A percentile compares a stretch with the other conserved stretches of the same genome.
These are phyloP conservation scores for Fusarium graminum DNA, from an alignment of 2,329 filamentous ascomycete genomes.

Conservation along the genomic window DNA sequence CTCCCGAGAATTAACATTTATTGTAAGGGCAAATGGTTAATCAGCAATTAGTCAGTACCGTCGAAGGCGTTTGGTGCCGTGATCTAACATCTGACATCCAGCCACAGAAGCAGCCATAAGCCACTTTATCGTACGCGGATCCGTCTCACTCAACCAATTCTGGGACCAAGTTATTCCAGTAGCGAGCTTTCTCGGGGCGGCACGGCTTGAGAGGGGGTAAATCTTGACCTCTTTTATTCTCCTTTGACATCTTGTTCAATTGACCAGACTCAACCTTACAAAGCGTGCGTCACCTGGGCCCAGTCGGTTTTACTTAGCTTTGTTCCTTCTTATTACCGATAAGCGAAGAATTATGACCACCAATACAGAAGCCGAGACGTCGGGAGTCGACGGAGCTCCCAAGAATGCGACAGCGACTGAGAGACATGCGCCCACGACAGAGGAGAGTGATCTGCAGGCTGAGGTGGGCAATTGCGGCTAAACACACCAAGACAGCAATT, in stretches of 20 bases:
- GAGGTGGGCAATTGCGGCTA: slow-evolving; percentile 27
- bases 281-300: no score
- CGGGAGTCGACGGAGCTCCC: not conserved
- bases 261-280: fast-evolving
- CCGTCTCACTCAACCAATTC: not conserved
- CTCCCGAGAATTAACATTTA: not conserved
- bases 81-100: slow-evolving; percentile 2
- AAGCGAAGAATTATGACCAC: slow-evolving; percentile 13
- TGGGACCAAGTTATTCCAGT: slow-evolving; percentile 31
- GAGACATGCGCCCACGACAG: slow-evolving; percentile 12
- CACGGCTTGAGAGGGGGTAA: slow-evolving; percentile 1
- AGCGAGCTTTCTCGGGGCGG: slow-evolving; percentile 16
- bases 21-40: not conserved
- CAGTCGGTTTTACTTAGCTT: not conserved
- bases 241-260: not conserved
- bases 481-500: not conserved
- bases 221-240: slow-evolving; percentile 3
- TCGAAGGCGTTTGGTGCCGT: not conserved
- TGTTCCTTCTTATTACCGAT: not conserved
- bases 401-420: not conserved
- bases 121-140: not conserved
- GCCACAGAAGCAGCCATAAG: not conserved
- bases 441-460: slow-evolving; percentile 26
- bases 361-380: not conserved
- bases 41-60: not conserved